Conservation (phyloP, 495 filamentous ascomycete species). For the Articulospora tetracladia region DNA sequence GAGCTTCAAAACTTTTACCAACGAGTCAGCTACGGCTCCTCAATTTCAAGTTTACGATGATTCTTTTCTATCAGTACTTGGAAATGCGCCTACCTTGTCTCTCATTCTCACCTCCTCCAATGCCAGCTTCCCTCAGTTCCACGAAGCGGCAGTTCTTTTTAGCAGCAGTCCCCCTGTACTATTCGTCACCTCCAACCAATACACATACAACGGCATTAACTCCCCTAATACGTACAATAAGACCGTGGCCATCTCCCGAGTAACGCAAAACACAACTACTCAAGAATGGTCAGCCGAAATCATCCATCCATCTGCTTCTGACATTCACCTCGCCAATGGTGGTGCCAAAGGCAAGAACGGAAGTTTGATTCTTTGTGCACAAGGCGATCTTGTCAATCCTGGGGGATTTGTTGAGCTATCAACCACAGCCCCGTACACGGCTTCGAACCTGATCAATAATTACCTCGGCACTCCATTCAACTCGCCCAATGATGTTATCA, state of each 20-base stretch:
- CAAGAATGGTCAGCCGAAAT: neutral
- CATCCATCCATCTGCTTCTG: neutral
- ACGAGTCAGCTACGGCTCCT: neutral
- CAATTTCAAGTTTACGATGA: neutral
- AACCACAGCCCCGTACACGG: slow-evolving; percentile 18
- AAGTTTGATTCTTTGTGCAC: slow-evolving; percentile 40
- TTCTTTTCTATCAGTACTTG: neutral
- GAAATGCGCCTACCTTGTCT: neutral
- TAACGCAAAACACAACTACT: neutral
- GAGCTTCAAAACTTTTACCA: neutral
- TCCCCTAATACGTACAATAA: neutral
- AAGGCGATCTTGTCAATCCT: slow-evolving; percentile 34
- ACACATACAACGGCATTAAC: neutral
- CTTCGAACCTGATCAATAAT: slow-evolving; percentile 34
- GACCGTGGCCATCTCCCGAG: neutral
- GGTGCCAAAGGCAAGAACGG: slow-evolving; percentile 22
- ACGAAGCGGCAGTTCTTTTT: neutral
- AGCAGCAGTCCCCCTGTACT: neutral
- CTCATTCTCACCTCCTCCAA: neutral
- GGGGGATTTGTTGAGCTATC: slow-evolving; percentile 46
- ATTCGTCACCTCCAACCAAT: neutral
- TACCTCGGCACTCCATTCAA: slow-evolving; percentile 55
- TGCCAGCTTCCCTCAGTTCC: neutral
- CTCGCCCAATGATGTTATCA: slow-evolving; percentile 53
- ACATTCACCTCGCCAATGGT: slow-evolving; percentile 7